Evolutionary conservation across 1,284 basidiomycete genomes (phyloP).

Genomic region (Fomitiporia mediterranea): DNA sequence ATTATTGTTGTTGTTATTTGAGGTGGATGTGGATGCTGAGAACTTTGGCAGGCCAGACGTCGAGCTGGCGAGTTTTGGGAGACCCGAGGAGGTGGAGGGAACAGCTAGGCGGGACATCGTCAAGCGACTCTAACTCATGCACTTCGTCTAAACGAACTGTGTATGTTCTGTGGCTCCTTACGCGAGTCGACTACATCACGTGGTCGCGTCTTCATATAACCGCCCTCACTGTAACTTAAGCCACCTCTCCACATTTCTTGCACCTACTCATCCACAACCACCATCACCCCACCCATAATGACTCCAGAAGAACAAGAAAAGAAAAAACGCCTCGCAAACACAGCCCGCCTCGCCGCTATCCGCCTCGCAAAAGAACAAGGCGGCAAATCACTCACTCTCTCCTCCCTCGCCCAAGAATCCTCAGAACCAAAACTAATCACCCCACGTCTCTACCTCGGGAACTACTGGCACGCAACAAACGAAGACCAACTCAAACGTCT

Average conservation of each 20-base stretch:
- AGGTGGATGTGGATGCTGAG: background rate
- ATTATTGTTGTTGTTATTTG: background rate
- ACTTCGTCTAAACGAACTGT: slow-evolving; percentile 7
- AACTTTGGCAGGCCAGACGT: slow-evolving; percentile 6
- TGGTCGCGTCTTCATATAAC: background rate
- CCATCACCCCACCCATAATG: background rate
- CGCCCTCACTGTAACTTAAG: background rate
- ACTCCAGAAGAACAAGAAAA: background rate
- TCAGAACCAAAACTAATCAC: slow-evolving; percentile 38
- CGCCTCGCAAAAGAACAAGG: slow-evolving; percentile 7
- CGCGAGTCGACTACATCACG: background rate
- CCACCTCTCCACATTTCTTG: background rate
- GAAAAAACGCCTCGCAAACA: background rate
- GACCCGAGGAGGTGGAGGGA: slow-evolving; percentile 3
- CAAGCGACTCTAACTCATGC: background rate
- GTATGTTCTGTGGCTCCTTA: background rate
- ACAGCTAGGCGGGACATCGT: slow-evolving; percentile 18
- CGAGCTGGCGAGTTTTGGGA: slow-evolving; percentile 8
- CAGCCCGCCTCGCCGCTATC: slow-evolving; percentile 4
- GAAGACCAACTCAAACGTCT: slow-evolving; percentile 38
- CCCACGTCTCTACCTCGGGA: slow-evolving; percentile 63
- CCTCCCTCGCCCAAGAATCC: background rate
- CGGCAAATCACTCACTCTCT: background rate
- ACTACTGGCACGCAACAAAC: slow-evolving; percentile 50
- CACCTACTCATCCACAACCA: background rate